Evolutionary conservation across 2,329 filamentous ascomycete genomes (phyloP).

Genomic region (Penicillium palitans): DNA sequence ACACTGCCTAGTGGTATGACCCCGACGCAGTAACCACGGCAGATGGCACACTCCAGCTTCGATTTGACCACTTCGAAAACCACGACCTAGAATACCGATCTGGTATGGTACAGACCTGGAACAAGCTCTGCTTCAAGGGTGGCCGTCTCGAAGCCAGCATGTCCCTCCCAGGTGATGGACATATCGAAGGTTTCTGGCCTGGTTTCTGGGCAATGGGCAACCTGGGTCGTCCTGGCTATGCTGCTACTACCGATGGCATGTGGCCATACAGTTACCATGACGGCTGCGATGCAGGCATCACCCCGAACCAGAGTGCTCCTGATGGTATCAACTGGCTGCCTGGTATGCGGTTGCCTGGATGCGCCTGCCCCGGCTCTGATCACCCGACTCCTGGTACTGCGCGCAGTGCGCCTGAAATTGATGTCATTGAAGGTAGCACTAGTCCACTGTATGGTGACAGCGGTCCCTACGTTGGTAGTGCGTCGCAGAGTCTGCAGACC

Average conservation of each 20-base stretch:
- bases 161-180: conserved; percentile 66
- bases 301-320: conserved; percentile 67
- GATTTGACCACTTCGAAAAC: conserved; percentile 65
- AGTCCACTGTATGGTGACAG: conserved; percentile 50
- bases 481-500: conserved; percentile 66
- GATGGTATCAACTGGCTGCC: conserved; percentile 68
- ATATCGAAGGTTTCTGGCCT: conserved; percentile 70
- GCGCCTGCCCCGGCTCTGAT: conserved; percentile 63
- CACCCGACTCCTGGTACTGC: conserved; percentile 67
- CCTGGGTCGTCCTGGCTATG: conserved; percentile 67
- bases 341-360: conserved; percentile 69
- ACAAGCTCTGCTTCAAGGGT: conserved; percentile 71
- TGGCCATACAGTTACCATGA: conserved; percentile 75
- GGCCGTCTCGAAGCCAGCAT: conserved; percentile 69
- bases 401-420: conserved; percentile 69
- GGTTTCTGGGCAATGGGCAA: conserved; percentile 78
- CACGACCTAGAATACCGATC: conserved; percentile 68
- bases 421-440: conserved; percentile 69
- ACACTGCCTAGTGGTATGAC: conserved; percentile 62
- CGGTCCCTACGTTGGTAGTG: conserved; percentile 57
- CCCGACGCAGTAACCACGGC: conserved; percentile 65
- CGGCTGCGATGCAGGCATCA: conserved; percentile 68
- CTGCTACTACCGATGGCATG: conserved; percentile 68
- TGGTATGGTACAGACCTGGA: conserved; percentile 75
- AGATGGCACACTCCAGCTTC: conserved; percentile 63